phyloP scores from a whole-genome alignment of 2,329 filamentous ascomycete species.

The Mycosphaerella arachidis region DNA sequence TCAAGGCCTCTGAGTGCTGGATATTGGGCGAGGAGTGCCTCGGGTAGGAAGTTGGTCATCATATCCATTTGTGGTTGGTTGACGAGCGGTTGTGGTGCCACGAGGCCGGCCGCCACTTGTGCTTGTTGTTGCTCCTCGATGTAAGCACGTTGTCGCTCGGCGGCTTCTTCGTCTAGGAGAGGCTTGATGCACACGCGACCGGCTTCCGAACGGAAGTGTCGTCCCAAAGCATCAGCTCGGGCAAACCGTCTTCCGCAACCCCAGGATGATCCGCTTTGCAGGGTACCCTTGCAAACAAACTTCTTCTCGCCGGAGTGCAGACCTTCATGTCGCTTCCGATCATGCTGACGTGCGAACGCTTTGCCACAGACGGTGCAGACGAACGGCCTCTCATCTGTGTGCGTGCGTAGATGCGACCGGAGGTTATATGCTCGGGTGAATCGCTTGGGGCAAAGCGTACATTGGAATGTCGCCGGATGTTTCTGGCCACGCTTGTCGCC shows the following conservation, averaged over 20 bases:
- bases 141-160: conserved; percentile 71
- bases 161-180: conserved; percentile 88
- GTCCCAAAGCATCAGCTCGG: conserved; percentile 84
- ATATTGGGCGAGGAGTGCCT: conserved; percentile 84
- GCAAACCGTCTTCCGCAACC: conserved; percentile 91
- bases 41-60: conserved; percentile 68
- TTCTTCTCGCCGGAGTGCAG: conserved; percentile 97
- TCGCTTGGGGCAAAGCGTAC: conserved; percentile 84
- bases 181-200: conserved; percentile 95
- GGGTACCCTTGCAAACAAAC: conserved; percentile 89
- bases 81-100: conserved; percentile 30
- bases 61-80: conserved; percentile 45
- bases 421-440: conserved; percentile 97
- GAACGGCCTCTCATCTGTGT: conserved; percentile 95
- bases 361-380: conserved; percentile 97
- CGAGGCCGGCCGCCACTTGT: conserved; percentile 41
- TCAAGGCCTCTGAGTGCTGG: conserved; percentile 87
- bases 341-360: conserved; percentile 94
- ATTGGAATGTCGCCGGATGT: conserved; percentile 96
- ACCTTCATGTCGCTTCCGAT: conserved; percentile 94
- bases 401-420: conserved; percentile 88
- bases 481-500: conserved; percentile 82
- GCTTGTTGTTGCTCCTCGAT: conserved; percentile 56
- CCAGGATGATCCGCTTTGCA: conserved; percentile 80
- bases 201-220: conserved; percentile 85